Base-by-base conservation (phyloP, 1,139 yeast genomes). In the Blastobotrys malaysiensis region DNA sequence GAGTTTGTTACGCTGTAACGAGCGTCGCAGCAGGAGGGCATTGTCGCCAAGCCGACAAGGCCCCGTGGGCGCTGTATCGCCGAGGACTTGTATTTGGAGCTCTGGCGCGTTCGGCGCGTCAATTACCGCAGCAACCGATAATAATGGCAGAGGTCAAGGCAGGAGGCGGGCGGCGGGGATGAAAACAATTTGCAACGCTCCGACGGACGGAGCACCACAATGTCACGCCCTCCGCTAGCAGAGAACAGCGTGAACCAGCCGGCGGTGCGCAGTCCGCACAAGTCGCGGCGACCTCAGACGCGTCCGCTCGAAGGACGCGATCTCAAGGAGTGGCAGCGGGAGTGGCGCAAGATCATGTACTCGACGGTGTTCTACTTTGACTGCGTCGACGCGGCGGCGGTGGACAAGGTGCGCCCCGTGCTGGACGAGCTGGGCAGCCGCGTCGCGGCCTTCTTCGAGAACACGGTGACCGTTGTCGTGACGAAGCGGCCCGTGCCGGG, bases 301-400 rank as follows among this genome's bases (percentile, higher is more conserved):
- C 46, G 27, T 22, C 36, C 26, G 21, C 21, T 43, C 50, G 55
- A 60, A 11, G 60, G 62, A 9, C 53, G 56, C 19, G 58, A 56
- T 22, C 58, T 62, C 50, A 59, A 53, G 22, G 65, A 61, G 61
- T 91, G 98, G 98, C 91, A 88, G 65, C 77, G 77, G 51, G 83
- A 85, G 55, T 91, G 97, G 97, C 77, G 83, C 53, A 77, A 78
- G 57, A 87, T 88, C 60, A 84, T 91, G 87, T 78, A 79, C 49
- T 82, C 78, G 55, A 81, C 91, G 27, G 80, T 81, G 26, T 86
- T 89, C 19, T 93, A 88, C 69, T 89, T 91, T 67, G 97, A 90
- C 69, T 78, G 81, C 43, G 78, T 82, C 56, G 95, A 89, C 48
- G 75, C 51, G 56, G 65, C 45, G 77, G 76, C 61, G 68, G 74